Percentiles rank a stretch among this genome's conserved stretches.
phyloP scores from a whole-genome alignment of 331 rosid genomes.

The Pyracantha coccinea region DNA sequence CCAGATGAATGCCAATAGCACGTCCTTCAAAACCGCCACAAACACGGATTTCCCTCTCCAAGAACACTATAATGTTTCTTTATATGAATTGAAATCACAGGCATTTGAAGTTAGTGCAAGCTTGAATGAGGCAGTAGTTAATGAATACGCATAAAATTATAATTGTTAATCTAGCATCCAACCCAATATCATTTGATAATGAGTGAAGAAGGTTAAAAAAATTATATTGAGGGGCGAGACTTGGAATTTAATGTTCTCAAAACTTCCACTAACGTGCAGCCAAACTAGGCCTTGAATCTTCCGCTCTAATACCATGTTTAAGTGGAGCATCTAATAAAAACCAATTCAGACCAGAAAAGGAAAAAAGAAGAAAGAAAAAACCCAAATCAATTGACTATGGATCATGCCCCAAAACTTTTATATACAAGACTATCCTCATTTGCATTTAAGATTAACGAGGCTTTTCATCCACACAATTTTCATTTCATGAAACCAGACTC shows the following conservation, averaged over 20 bases:
- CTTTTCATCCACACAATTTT: background rate
- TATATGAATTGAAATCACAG: background rate
- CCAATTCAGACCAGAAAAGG: background rate
- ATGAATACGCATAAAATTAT: background rate
- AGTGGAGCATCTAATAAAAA: background rate
- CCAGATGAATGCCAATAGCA: background rate
- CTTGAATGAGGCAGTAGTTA: background rate
- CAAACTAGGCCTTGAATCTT: background rate
- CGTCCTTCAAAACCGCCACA: background rate
- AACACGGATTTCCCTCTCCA: background rate
- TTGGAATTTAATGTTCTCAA: too few species aligned
- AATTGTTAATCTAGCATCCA: background rate
- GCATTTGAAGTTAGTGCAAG: background rate
- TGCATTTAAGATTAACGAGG: background rate
- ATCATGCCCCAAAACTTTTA: background rate
- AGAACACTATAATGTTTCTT: background rate
- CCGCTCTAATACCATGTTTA: background rate
- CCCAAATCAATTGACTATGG: background rate
- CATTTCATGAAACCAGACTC: background rate
- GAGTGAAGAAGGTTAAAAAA: background rate
- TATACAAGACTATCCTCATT: background rate
- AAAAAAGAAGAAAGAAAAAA: background rate
- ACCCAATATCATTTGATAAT: background rate
- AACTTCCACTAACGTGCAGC: too few species aligned
- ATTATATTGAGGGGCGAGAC: background rate